These are phyloP conservation scores for Meyerozyma athensensis DNA, from an alignment of 1,139 yeast genomes.

Conservation along the genomic window DNA sequence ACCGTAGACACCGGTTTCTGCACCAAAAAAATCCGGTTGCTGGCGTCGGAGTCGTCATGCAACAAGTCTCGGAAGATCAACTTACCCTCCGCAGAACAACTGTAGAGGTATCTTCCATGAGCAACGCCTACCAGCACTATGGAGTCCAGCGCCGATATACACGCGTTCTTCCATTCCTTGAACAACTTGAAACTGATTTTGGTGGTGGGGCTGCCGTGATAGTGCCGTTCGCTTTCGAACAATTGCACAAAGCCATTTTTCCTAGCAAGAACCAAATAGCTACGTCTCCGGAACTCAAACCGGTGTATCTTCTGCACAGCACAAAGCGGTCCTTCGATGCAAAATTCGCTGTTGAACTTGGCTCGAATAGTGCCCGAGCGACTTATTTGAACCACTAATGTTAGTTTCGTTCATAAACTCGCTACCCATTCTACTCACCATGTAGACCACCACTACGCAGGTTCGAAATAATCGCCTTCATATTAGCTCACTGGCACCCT, in stretches of 20 bases:
- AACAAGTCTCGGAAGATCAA: conserved; percentile 41
- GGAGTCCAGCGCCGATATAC: conserved; percentile 19
- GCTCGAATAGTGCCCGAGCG: conserved; percentile 1
- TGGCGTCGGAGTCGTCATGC: conserved; percentile 33
- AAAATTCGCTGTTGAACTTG: conserved; percentile 6
- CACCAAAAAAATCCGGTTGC: conserved; percentile 26
- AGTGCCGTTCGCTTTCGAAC: conserved; percentile 1
- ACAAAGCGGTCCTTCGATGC: conserved; percentile 4
- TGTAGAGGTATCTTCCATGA: conserved; percentile 27
- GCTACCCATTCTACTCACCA: no score
- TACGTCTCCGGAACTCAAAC: conserved; percentile 6
- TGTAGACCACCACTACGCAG: conserved; percentile 7
- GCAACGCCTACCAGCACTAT: conserved; percentile 23
- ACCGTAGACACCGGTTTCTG: conserved; percentile 35
- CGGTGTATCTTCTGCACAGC: conserved; percentile 6
- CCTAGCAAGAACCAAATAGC: conserved; percentile 23
- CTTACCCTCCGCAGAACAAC: conserved; percentile 43
- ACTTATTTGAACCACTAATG: conserved; percentile 6
- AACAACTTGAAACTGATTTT: conserved; percentile 16
- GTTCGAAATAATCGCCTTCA: conserved; percentile 7
- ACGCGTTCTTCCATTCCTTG: conserved; percentile 28
- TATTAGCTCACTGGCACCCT: no score
- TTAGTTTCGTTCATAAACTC: no score
- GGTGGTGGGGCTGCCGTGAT: conserved; percentile 12
- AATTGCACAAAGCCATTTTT: conserved; percentile 25